Evolutionary conservation across 164 flowering plant species (phyloP).

Genomic region (Magnolia sinica): DNA sequence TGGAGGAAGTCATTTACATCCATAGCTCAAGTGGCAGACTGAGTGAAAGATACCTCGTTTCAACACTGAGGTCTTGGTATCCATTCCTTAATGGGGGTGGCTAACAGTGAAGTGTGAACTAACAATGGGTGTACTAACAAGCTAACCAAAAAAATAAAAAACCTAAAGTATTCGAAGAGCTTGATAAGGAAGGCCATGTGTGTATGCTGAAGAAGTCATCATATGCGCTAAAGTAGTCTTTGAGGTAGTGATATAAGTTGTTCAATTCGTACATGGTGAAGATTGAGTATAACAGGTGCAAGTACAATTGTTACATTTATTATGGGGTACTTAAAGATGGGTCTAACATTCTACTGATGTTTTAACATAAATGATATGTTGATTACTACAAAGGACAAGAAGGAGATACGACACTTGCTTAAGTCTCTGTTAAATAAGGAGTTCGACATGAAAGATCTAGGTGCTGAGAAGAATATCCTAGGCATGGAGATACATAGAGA

Average conservation of each 20-base stretch:
- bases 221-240: neutral
- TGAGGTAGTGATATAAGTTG: neutral
- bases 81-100: too few relatives aligned
- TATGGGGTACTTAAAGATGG: neutral
- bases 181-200: neutral
- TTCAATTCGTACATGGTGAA: neutral
- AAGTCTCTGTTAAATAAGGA: neutral
- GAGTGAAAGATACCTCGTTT: too few relatives aligned
- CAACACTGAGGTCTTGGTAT: too few relatives aligned
- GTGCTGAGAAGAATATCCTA: neutral
- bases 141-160: too few relatives aligned
- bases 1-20: constrained; percentile 1
- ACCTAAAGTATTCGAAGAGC: neutral
- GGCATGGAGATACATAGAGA: neutral
- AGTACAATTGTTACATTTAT: neutral
- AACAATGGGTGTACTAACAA: too few relatives aligned
- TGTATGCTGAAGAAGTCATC: neutral
- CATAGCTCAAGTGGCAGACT: too few relatives aligned
- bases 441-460: constrained; percentile 7
- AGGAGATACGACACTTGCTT: neutral
- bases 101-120: too few relatives aligned
- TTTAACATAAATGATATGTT: constrained; percentile 4
- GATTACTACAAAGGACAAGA: neutral
- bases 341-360: neutral
- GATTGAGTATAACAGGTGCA: neutral